Conservation (phyloP, 768 basidiomycete genomes). For the Myochromella boudieri region DNA sequence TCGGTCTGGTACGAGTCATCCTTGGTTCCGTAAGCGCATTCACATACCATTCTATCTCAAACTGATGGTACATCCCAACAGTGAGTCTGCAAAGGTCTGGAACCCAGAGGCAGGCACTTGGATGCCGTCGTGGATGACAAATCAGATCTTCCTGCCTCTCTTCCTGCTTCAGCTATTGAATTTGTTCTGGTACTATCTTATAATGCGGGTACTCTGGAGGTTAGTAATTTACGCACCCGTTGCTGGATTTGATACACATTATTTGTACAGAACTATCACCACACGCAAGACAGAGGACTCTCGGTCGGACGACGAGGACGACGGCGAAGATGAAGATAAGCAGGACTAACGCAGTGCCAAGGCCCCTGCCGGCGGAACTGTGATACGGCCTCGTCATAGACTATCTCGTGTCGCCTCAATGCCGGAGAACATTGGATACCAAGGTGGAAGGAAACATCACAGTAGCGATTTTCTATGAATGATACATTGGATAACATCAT, state of each 20-base stretch:
- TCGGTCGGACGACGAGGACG: slow-evolving; percentile 77
- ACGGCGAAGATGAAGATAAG: slow-evolving; percentile 38
- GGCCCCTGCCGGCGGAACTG: not conserved
- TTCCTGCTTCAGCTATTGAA: slow-evolving; percentile 80
- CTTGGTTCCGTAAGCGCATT: slow-evolving; percentile 63
- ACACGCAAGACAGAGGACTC: slow-evolving; percentile 58
- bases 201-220: slow-evolving; percentile 75
- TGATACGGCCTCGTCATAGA: slow-evolving; percentile 2
- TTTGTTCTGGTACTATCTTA: slow-evolving; percentile 90
- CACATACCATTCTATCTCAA: not conserved
- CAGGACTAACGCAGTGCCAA: slow-evolving; percentile 19
- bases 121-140: slow-evolving; percentile 76
- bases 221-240: slow-evolving; percentile 32
- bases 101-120: slow-evolving; percentile 63
- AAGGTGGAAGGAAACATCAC: not conserved
- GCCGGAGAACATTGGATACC: not conserved
- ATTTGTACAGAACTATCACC: slow-evolving; percentile 47
- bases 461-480: not conserved
- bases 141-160: slow-evolving; percentile 77
- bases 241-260: slow-evolving; percentile 13
- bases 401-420: not conserved
- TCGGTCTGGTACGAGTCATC: slow-evolving; percentile 83
- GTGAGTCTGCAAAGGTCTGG: slow-evolving; percentile 58
- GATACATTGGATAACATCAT: slow-evolving; percentile 34
- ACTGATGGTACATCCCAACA: slow-evolving; percentile 22